Evolutionary conservation across 2,329 filamentous ascomycete genomes (phyloP).

Genomic region (Coniochaeta ligniaria): DNA sequence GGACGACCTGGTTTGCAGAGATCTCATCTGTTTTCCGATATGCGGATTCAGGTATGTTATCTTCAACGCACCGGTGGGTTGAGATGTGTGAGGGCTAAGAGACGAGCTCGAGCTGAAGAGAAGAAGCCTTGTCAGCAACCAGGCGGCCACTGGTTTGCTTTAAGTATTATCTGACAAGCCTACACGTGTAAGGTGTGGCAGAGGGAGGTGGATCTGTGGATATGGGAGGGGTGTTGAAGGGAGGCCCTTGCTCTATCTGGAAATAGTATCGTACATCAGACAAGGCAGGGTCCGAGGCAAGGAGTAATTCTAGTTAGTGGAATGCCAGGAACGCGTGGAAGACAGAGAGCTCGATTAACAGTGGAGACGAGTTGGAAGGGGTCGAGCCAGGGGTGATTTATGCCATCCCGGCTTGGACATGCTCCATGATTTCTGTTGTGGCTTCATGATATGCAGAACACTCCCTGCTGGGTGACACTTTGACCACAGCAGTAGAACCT

Average conservation of each 20-base stretch:
- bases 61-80: slow-evolving; percentile 4
- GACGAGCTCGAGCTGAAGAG: slow-evolving; percentile 7
- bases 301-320: background rate
- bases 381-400: background rate
- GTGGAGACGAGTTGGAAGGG: background rate
- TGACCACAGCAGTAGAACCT: background rate
- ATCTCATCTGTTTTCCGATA: slow-evolving; percentile 1
- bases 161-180: slow-evolving; percentile 4
- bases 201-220: background rate
- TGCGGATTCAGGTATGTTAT: background rate
- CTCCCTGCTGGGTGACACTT: background rate
- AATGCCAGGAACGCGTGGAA: background rate
- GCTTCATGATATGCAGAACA: background rate
- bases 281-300: background rate
- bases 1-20: slow-evolving; percentile 15
- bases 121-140: background rate
- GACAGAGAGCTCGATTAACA: background rate
- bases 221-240: background rate
- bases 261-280: slow-evolving; percentile 1
- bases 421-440: background rate
- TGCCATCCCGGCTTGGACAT: background rate
- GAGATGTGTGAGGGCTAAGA: slow-evolving; percentile 3
- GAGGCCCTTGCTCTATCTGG: background rate
- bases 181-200: no score
- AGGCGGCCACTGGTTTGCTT: slow-evolving; percentile 5